Percentiles rank a stretch among this genome's conserved stretches.
phyloP scores from a whole-genome alignment of 2,329 filamentous ascomycete genomes.

The Aspergillus versicolor region DNA sequence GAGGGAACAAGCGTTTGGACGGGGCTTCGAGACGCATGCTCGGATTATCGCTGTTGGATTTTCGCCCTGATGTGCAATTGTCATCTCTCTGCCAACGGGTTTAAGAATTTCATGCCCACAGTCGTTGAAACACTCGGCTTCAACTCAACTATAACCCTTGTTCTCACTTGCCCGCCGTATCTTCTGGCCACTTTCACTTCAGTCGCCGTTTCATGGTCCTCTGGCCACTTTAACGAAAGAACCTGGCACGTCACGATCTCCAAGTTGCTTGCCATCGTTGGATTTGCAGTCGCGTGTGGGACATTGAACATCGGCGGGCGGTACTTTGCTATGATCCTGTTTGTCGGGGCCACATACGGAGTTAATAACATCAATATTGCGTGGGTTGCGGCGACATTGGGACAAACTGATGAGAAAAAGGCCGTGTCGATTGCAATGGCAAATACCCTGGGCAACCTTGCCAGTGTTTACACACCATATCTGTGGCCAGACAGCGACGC shows the following conservation, averaged over 20 bases:
- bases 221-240: slow-evolving; percentile 42
- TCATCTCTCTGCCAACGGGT: slow-evolving; percentile 53
- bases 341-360: slow-evolving; percentile 30
- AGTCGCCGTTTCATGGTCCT: slow-evolving; percentile 51
- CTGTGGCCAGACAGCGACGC: slow-evolving; percentile 31
- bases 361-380: slow-evolving; percentile 44
- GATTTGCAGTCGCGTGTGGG: slow-evolving; percentile 30
- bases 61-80: slow-evolving; percentile 58
- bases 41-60: slow-evolving; percentile 54
- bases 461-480: slow-evolving; percentile 43
- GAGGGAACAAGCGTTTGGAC: slow-evolving; percentile 46
- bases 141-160: slow-evolving; percentile 48
- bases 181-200: slow-evolving; percentile 50
- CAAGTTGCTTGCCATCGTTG: slow-evolving; percentile 26
- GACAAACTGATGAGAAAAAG: slow-evolving; percentile 46
- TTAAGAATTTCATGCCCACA: slow-evolving; percentile 44
- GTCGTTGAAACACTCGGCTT: slow-evolving; percentile 51
- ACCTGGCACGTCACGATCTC: slow-evolving; percentile 31
- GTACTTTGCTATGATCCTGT: slow-evolving; percentile 34
- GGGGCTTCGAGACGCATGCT: slow-evolving; percentile 51
- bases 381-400: slow-evolving; percentile 44
- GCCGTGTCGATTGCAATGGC: slow-evolving; percentile 43
- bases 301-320: slow-evolving; percentile 29
- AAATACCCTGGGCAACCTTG: slow-evolving; percentile 42
- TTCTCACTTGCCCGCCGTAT: slow-evolving; percentile 54